These are phyloP conservation scores for Cryptomeria japonica DNA, from an alignment of 75 land plant genomes.

Conservation along the genomic window DNA sequence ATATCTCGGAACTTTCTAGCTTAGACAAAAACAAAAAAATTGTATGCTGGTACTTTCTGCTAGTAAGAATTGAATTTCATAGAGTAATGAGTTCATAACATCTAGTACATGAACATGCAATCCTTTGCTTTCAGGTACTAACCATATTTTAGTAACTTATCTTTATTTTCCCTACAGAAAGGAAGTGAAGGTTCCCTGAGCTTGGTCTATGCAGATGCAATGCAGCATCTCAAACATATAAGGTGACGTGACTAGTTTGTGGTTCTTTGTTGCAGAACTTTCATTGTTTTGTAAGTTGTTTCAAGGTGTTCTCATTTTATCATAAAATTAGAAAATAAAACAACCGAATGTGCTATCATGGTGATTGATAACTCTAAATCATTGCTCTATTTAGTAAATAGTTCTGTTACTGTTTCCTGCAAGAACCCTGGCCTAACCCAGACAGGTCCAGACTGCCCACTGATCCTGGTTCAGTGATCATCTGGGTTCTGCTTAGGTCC, in stretches of 20 bases:
- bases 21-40: background rate
- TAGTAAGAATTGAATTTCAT: background rate
- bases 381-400: background rate
- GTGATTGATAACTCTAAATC: background rate
- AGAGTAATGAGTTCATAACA: background rate
- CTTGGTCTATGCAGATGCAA: constrained; percentile 65
- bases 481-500: too few relatives aligned
- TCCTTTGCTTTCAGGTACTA: background rate
- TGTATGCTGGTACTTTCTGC: background rate
- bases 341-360: background rate
- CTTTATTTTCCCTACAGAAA: constrained; percentile 46
- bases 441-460: too few relatives aligned
- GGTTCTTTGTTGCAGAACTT: background rate
- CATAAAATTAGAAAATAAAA: background rate
- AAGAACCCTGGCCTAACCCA: too few relatives aligned
- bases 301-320: background rate
- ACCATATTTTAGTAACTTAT: background rate
- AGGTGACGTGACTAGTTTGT: constrained; percentile 42
- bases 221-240: constrained; percentile 71
- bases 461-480: too few relatives aligned
- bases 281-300: background rate
- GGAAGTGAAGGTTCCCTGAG: constrained; percentile 93
- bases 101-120: background rate
- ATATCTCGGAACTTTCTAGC: background rate
- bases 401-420: background rate